These are phyloP conservation scores for Pseudoneurospora amorphoporcata DNA, from an alignment of 495 filamentous ascomycete species.

Conservation along the genomic window DNA sequence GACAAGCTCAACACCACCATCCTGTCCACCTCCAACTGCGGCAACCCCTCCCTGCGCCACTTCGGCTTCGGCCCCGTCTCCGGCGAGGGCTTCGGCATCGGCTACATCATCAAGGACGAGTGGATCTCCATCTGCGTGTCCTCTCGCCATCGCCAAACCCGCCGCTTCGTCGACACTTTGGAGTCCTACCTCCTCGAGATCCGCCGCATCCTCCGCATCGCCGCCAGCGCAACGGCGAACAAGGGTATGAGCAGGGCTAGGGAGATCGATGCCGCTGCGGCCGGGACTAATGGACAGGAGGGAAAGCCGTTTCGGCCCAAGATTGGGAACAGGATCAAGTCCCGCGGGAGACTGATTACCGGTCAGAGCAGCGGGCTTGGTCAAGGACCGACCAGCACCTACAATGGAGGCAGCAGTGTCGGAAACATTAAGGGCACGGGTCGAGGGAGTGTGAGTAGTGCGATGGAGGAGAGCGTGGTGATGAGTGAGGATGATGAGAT, in stretches of 20 bases:
- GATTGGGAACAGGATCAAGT: conserved; percentile 33
- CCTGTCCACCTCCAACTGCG: conserved; percentile 95
- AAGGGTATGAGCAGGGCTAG: conserved; percentile 27
- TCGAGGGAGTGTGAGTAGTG: conserved; percentile 27
- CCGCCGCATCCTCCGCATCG: conserved; percentile 64
- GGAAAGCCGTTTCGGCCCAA: neutral
- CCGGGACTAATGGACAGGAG: neutral
- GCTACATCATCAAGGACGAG: conserved; percentile 98
- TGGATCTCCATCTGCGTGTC: conserved; percentile 82
- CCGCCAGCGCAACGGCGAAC: neutral
- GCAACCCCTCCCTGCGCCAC: conserved; percentile 90
- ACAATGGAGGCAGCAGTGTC: neutral
- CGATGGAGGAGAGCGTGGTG: conserved; percentile 48
- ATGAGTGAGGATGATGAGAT: conserved; percentile 81
- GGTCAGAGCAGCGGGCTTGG: conserved; percentile 27
- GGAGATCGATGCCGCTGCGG: conserved; percentile 27
- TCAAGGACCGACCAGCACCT: conserved; percentile 10
- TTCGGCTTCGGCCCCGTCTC: conserved; percentile 95
- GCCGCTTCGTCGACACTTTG: conserved; percentile 76
- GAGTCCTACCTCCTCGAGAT: conserved; percentile 88
- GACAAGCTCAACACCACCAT: conserved; percentile 93
- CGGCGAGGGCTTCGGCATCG: conserved; percentile 92
- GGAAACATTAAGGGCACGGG: conserved; percentile 11
- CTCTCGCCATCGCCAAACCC: conserved; percentile 87
- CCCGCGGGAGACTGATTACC: conserved; percentile 47